A percentile compares a stretch with the other conserved stretches of the same genome.
Evolutionary conservation across 2,329 filamentous ascomycete species (phyloP).

Genomic region (Aspergillus sp.): DNA sequence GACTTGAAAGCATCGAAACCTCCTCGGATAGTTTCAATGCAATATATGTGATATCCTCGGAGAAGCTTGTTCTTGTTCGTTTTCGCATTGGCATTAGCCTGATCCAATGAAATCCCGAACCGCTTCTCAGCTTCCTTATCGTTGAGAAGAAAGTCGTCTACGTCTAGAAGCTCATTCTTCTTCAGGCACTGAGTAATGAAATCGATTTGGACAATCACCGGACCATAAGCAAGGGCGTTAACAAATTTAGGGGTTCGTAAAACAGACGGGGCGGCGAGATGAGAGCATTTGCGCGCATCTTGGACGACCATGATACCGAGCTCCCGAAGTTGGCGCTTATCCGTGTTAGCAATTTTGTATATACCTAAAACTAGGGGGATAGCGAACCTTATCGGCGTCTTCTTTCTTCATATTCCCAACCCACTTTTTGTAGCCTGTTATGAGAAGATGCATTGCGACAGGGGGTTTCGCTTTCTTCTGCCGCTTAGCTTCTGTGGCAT

Average conservation of each 20-base stretch:
- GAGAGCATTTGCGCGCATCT: constrained; percentile 74
- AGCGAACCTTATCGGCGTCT: constrained; percentile 73
- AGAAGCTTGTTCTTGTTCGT: constrained; percentile 76
- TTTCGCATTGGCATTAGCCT: constrained; percentile 69
- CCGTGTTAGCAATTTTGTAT: neutral
- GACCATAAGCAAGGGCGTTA: constrained; percentile 77
- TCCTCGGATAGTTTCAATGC: constrained; percentile 74
- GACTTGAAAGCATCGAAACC: constrained; percentile 80
- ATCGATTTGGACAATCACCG: constrained; percentile 70
- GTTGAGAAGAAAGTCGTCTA: constrained; percentile 65
- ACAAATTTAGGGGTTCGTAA: constrained; percentile 94
- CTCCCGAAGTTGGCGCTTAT: constrained; percentile 73
- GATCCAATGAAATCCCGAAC: constrained; percentile 67
- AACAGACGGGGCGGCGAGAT: constrained; percentile 82
- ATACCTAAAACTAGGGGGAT: neutral
- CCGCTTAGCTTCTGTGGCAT: constrained; percentile 62
- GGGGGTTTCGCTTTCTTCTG: constrained; percentile 62
- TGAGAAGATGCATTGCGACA: constrained; percentile 71
- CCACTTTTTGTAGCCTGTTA: constrained; percentile 87
- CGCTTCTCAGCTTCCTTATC: constrained; percentile 73
- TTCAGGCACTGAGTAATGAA: constrained; percentile 79
- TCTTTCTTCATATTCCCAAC: constrained; percentile 70
- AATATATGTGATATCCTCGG: constrained; percentile 75
- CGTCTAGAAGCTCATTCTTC: constrained; percentile 62
- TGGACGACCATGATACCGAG: constrained; percentile 79